phyloP scores from a whole-genome alignment of 2,329 filamentous ascomycete species.

The Fusarium sacchari region DNA sequence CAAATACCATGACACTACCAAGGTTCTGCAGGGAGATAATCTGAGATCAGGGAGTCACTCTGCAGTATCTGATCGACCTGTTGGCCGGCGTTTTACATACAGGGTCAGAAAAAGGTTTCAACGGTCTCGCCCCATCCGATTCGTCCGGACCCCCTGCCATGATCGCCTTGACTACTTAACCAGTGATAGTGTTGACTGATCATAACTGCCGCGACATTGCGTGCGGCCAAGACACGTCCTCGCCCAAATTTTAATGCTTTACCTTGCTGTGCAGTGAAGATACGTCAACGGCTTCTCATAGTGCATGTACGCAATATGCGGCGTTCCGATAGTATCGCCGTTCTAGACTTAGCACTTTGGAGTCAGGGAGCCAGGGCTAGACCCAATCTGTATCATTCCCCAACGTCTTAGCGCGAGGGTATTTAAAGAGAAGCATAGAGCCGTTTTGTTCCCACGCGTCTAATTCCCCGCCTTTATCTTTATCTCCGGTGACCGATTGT shows the following conservation, averaged over 20 bases:
- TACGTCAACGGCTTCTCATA: slow-evolving; percentile 1
- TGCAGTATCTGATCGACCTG: not conserved
- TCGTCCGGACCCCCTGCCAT: not conserved
- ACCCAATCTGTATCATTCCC: not conserved
- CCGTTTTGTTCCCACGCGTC: slow-evolving; percentile 9
- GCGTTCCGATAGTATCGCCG: not conserved
- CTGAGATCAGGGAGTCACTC: not conserved
- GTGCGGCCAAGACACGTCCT: slow-evolving; percentile 6
- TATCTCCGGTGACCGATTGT: not conserved
- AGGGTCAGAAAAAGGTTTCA: not conserved
- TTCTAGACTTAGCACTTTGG: not conserved
- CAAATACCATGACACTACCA: not conserved
- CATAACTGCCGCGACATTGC: not conserved
- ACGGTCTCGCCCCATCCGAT: not conserved
- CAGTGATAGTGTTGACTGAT: not conserved
- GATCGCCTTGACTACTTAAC: not conserved
- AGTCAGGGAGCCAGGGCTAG: not conserved
- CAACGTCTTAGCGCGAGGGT: slow-evolving; percentile 11
- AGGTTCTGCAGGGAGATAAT: not conserved
- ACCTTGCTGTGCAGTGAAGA: not conserved
- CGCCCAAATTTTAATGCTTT: not conserved
- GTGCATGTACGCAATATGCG: not conserved
- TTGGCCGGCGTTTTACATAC: not conserved
- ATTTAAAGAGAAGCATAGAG: slow-evolving; percentile 13
- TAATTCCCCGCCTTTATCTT: not conserved